Conservation (phyloP, 139 green algal genomes). For the Chlorella sp. region DNA sequence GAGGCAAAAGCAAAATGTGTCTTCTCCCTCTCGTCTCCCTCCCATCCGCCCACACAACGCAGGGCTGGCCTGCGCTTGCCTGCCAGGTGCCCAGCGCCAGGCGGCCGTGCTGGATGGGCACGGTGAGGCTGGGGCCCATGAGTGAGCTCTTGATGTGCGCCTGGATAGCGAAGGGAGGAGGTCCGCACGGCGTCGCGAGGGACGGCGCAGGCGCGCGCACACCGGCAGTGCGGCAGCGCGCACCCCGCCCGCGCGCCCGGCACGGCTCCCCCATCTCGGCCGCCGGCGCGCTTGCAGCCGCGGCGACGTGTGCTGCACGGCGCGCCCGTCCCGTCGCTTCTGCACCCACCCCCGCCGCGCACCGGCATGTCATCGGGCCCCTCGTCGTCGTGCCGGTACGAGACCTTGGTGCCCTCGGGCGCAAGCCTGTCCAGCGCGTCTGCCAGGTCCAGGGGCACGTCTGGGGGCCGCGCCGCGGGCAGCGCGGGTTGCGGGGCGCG, state of each 20-base stretch:
- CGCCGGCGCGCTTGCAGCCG: neutral
- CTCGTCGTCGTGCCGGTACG: constrained; percentile 80
- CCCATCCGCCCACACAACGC: neutral
- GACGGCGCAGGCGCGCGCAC: neutral
- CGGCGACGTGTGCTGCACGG: neutral
- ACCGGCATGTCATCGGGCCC: constrained; percentile 82
- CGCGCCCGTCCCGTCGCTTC: neutral
- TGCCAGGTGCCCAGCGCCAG: constrained; percentile 80
- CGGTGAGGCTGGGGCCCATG: constrained; percentile 63
- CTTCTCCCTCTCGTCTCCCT: neutral
- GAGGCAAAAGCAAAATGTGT: neutral
- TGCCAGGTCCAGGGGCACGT: constrained; percentile 68
- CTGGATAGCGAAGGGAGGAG: neutral
- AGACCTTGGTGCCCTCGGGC: constrained; percentile 55
- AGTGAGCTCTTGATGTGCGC: constrained; percentile 50
- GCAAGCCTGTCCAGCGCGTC: constrained; percentile 74
- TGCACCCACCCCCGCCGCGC: too few species aligned
- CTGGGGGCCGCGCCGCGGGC: neutral
- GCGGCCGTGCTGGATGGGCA: constrained; percentile 60
- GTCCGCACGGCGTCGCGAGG: neutral
- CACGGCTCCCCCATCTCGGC: neutral
- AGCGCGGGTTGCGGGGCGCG: too few species aligned
- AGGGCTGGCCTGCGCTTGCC: neutral
- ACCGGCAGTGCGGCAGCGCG: neutral
- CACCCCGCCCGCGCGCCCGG: neutral